A percentile compares a stretch with the other conserved stretches of the same genome.
Conservation (phyloP, 2,329 filamentous ascomycete genomes). For the Verticillium zaregamsianum region DNA sequence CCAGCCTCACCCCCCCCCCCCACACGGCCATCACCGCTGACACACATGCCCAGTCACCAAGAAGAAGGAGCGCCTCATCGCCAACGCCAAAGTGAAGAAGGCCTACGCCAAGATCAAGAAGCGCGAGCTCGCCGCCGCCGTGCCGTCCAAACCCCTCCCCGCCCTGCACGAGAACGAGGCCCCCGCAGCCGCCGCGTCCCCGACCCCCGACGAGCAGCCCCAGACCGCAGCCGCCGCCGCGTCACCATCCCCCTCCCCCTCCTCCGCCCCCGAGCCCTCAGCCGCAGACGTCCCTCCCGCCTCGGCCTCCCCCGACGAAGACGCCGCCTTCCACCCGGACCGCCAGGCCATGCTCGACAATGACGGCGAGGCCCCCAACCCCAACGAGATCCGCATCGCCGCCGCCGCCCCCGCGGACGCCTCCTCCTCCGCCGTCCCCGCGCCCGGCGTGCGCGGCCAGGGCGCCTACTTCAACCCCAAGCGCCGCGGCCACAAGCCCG, state of each 20-base stretch:
- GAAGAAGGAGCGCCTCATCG: conserved; percentile 84
- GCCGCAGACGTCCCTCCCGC: conserved; percentile 4
- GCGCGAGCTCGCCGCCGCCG: conserved; percentile 33
- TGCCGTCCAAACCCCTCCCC: conserved; percentile 8
- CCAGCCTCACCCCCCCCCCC: conserved; percentile 1
- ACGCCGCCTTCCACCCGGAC: conserved; percentile 31
- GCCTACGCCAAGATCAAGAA: conserved; percentile 85
- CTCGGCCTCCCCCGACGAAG: conserved; percentile 1
- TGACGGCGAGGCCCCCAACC: conserved; percentile 16
- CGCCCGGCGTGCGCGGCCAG: conserved; percentile 12
- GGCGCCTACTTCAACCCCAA: conserved; percentile 15
- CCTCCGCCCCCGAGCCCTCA: background rate
- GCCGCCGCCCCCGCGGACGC: conserved; percentile 13
- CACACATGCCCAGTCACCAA: conserved; percentile 55
- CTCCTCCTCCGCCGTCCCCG: conserved; percentile 3
- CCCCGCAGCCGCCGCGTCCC: conserved; percentile 7
- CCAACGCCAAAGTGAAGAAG: conserved; percentile 91
- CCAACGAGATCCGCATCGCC: conserved; percentile 12
- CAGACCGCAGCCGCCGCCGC: conserved; percentile 8
- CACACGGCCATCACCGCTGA: conserved; percentile 1
- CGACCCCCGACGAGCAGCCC: conserved; percentile 8
- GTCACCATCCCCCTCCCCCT: background rate
- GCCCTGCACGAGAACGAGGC: conserved; percentile 1
- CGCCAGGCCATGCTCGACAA: conserved; percentile 34
- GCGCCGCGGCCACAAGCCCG: conserved; percentile 30